phyloP scores from a whole-genome alignment of 1,284 basidiomycete genomes.

The Hemileia vastatrix region DNA sequence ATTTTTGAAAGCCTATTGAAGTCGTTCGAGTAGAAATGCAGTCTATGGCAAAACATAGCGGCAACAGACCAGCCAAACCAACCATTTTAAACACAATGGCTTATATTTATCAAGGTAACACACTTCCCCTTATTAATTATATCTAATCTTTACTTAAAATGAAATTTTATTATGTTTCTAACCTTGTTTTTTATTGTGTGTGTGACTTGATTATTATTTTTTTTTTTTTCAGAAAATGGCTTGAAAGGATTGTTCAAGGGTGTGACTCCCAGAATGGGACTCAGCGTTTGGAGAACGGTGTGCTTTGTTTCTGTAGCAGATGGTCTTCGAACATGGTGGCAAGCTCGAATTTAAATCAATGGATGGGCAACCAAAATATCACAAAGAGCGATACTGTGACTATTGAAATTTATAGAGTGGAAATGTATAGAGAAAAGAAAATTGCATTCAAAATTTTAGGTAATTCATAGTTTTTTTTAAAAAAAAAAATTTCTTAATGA shows the following conservation, averaged over 20 bases:
- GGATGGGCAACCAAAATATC: too few relatives aligned
- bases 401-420: too few relatives aligned
- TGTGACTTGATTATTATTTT: not conserved
- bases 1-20: slow-evolving; percentile 10
- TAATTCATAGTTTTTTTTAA: too few relatives aligned
- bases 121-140: not conserved
- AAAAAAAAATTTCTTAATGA: too few relatives aligned
- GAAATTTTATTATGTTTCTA: too few relatives aligned
- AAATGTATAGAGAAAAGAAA: too few relatives aligned
- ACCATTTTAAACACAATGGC: slow-evolving; percentile 22
- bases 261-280: slow-evolving; percentile 14
- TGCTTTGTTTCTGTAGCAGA: slow-evolving; percentile 21
- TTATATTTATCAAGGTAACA: slow-evolving; percentile 15
- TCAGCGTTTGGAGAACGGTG: slow-evolving; percentile 22
- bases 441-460: too few relatives aligned
- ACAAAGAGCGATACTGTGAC: too few relatives aligned
- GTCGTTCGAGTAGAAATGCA: slow-evolving; percentile 23
- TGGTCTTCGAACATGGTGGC: slow-evolving; percentile 13
- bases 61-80: slow-evolving; percentile 9
- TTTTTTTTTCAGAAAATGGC: slow-evolving; percentile 9
- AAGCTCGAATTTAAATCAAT: not conserved
- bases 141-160: too few relatives aligned
- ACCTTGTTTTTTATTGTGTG: too few relatives aligned
- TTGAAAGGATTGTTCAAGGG: slow-evolving; percentile 21
- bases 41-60: slow-evolving; percentile 16